Percentiles rank a stretch among this genome's conserved stretches.
Conservation (phyloP, 2,329 filamentous ascomycete species). For the Metarhizium anisopliae region DNA sequence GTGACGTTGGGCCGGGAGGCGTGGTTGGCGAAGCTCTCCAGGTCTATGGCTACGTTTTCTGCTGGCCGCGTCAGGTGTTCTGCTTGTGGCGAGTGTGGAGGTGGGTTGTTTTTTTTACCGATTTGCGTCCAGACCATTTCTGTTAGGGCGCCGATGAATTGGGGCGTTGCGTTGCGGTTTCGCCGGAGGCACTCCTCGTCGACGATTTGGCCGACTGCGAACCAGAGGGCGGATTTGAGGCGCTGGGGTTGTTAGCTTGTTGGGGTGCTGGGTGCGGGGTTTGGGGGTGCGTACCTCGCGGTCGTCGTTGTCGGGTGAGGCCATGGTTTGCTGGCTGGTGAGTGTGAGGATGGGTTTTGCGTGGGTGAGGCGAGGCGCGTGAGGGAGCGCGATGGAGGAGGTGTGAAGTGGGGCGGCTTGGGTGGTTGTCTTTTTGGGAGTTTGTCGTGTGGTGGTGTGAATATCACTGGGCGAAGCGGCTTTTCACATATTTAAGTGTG, state of each 20-base stretch:
- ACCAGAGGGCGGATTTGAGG: conserved; percentile 79
- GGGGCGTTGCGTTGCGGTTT: conserved; percentile 77
- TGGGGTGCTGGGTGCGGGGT: too few species aligned
- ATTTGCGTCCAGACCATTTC: conserved; percentile 84
- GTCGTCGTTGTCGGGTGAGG: conserved; percentile 22
- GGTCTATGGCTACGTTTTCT: conserved; percentile 49
- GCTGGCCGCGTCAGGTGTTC: neutral
- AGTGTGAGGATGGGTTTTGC: neutral
- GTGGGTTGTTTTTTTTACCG: neutral
- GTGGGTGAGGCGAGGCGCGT: too few species aligned
- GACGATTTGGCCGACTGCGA: conserved; percentile 75
- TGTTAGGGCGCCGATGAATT: conserved; percentile 79
- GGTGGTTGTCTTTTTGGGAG: too few species aligned
- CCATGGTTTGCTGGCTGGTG: neutral
- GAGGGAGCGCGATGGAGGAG: too few species aligned
- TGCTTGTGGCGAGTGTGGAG: neutral
- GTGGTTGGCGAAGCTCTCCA: conserved; percentile 58
- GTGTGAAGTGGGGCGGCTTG: too few species aligned
- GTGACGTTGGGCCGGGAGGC: conserved; percentile 73
- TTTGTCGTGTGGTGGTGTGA: too few species aligned
- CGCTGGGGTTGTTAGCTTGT: conserved; percentile 38
- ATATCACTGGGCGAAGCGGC: too few species aligned
- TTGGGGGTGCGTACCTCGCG: conserved; percentile 21
- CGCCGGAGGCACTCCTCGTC: conserved; percentile 61
- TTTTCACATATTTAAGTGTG: too few species aligned